Conservation (phyloP, 805 yeast genomes). For the Isabelozyma heimii region DNA sequence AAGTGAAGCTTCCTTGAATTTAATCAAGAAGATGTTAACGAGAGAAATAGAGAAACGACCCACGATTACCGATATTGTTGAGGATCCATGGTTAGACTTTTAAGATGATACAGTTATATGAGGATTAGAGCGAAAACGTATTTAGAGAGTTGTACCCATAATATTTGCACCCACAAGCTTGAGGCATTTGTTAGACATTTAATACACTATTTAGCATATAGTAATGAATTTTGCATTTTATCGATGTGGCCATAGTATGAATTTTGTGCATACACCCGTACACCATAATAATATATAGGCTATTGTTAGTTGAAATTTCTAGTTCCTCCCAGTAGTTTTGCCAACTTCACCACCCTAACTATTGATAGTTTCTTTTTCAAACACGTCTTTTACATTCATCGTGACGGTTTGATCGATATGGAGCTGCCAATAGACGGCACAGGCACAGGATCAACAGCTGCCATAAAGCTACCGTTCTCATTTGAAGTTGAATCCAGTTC, state of each 20-base stretch:
- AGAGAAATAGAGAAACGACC: constrained; percentile 69
- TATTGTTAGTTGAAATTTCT: neutral
- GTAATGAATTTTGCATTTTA: neutral
- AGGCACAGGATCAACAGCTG: neutral
- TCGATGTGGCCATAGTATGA: too few species aligned
- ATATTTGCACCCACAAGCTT: too few species aligned
- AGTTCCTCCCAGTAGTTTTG: neutral
- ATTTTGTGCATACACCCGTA: neutral
- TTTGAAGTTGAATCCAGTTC: constrained; percentile 10
- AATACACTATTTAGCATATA: too few species aligned
- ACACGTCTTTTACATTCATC: neutral
- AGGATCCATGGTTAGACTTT: constrained; percentile 61
- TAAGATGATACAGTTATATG: neutral
- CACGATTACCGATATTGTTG: constrained; percentile 63
- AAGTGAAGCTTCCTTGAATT: constrained; percentile 56
- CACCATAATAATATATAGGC: neutral
- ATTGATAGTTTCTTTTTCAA: neutral
- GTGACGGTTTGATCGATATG: neutral
- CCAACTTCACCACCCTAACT: neutral
- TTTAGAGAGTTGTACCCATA: too few species aligned
- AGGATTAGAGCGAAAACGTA: too few species aligned
- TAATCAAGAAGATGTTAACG: constrained; percentile 66
- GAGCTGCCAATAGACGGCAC: neutral
- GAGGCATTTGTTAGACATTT: too few species aligned
- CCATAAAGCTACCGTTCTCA: constrained; percentile 11